Evolutionary conservation across 2,329 filamentous ascomycete genomes (phyloP), one percentile per base, ranked within the genome.

Genomic region (Pseudopyrenochaeta lycopersici): DNA sequence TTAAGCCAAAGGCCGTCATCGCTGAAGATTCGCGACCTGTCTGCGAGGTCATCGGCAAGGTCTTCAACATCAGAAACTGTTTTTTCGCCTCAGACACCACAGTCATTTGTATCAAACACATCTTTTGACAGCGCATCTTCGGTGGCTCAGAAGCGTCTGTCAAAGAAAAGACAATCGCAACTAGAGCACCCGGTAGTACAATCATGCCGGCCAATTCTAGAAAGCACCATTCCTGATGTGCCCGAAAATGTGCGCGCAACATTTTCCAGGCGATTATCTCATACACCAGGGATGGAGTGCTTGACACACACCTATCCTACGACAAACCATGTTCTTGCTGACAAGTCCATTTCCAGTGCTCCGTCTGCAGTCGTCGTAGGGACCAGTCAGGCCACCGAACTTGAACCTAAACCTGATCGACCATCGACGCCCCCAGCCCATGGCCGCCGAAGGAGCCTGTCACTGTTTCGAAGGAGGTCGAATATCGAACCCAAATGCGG

Each of bases 211-310:
- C 63, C 66, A 40, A 63, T 71, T 47, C 54, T 61, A 18, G 67
- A 72, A 51, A 64, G 64, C 21, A 65, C 61, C 15, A 72, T 77
- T 45, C 71, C 74, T 18, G 59, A 56, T 18, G 65, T 77, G 7
- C 74, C 75, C 10, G 63, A 62, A 14, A 63, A 73, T 39, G 59
- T 77, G n/a, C 66, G 66, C 32, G 60, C 62, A 23, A 70, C 72
- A 21, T 78, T 77, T 48, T 67, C 68, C n/a, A 63, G 71, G 38
- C 71, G 74, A 14, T 56, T 77, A 14, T 72, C 72, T 6, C 53
- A 63, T 27, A 62, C 68, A 6, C 75, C 76, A 12, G 71, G 64
- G 6, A 73, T 76, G 62, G 72, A 74, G 18, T 74, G 69, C 47
- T 58, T 77, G 39, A 74, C 72, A 11, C 68, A 66, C 7, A 77